Conservation (phyloP, 2,329 filamentous ascomycete species). For the Cladosporium sp. region DNA sequence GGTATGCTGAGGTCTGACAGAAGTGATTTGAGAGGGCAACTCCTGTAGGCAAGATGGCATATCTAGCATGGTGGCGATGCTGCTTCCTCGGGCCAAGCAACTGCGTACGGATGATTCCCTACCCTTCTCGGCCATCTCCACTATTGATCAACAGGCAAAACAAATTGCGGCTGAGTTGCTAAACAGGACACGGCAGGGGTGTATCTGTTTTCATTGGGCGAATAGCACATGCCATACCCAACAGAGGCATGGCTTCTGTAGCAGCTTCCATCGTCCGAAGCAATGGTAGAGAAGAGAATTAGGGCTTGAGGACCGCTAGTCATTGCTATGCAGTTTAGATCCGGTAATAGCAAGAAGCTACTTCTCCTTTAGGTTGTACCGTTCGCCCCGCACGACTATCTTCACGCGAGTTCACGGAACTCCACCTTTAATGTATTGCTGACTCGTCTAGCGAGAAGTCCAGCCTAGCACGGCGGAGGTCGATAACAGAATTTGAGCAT, state of each 20-base stretch:
- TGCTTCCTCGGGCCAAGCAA: not conserved
- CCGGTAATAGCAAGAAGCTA: too few relatives aligned
- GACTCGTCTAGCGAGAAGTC: not conserved
- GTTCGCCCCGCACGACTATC: too few relatives aligned
- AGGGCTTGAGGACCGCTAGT: too few relatives aligned
- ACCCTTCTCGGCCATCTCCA: not conserved
- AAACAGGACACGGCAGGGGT: not conserved
- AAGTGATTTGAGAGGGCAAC: not conserved
- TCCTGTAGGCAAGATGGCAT: not conserved
- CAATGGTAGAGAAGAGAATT: too few relatives aligned
- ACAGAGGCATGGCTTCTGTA: not conserved
- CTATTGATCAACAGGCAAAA: not conserved
- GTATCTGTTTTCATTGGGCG: too few relatives aligned
- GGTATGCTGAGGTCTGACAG: not conserved
- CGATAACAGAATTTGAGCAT: not conserved
- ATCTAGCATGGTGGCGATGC: not conserved
- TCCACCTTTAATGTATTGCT: not conserved
- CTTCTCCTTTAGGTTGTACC: too few relatives aligned
- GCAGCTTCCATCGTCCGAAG: too few relatives aligned
- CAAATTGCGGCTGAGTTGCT: not conserved
- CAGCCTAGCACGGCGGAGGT: not conserved
- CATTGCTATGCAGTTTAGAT: too few relatives aligned
- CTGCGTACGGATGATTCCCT: not conserved
- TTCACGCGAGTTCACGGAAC: not conserved
- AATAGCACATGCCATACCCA: not conserved